These are phyloP conservation scores for Botrytis pseudocinerea DNA, from an alignment of 2,329 filamentous ascomycete species.

Conservation along the genomic window DNA sequence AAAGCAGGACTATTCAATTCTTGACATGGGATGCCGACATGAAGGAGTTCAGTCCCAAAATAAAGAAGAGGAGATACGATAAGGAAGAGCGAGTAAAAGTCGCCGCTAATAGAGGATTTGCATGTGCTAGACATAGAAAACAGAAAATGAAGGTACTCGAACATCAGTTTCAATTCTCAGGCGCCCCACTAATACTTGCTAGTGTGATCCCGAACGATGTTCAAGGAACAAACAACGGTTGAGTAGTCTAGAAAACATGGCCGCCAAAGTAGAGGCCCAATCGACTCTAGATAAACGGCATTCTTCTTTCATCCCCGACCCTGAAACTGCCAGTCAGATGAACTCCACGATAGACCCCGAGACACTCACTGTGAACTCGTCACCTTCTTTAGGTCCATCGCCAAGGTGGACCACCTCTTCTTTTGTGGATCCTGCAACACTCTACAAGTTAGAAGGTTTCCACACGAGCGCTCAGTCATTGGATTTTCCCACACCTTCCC, in stretches of 20 bases:
- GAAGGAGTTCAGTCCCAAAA: slow-evolving; percentile 24
- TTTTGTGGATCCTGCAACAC: slow-evolving; percentile 20
- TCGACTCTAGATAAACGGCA: slow-evolving; percentile 11
- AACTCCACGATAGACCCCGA: slow-evolving; percentile 7
- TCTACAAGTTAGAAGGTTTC: slow-evolving; percentile 22
- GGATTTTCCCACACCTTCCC: slow-evolving; percentile 17
- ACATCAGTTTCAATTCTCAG: background rate
- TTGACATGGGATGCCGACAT: slow-evolving; percentile 26
- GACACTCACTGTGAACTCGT: slow-evolving; percentile 2
- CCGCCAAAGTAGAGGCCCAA: slow-evolving; percentile 10
- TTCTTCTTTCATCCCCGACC: slow-evolving; percentile 17
- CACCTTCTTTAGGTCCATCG: background rate
- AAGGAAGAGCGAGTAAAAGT: slow-evolving; percentile 28
- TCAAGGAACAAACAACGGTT: slow-evolving; percentile 23
- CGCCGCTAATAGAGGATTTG: slow-evolving; percentile 29
- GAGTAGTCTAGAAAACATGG: slow-evolving; percentile 18
- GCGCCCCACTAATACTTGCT: background rate
- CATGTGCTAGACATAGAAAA: slow-evolving; percentile 28
- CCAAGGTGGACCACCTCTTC: slow-evolving; percentile 16
- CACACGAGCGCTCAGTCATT: slow-evolving; percentile 19
- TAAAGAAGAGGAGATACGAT: slow-evolving; percentile 26
- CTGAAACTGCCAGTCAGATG: slow-evolving; percentile 12
- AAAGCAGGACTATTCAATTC: slow-evolving; percentile 19
- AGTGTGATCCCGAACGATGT: slow-evolving; percentile 25
- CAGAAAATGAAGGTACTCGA: slow-evolving; percentile 29